Conservation (phyloP, 257 asterid genomes). For the Solanum gandarillasii region DNA sequence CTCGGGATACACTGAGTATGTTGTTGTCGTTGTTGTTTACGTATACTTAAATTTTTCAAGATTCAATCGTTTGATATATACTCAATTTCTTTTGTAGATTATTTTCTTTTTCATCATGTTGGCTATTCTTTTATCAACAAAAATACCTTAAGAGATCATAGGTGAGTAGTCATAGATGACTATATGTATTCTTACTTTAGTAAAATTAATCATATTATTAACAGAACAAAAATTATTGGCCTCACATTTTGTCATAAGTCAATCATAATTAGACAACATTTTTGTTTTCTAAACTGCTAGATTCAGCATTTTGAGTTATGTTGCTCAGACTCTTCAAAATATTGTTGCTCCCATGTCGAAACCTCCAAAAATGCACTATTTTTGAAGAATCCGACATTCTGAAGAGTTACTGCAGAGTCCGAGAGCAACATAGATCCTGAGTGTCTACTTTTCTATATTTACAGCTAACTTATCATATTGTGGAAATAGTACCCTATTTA, state of each 20-base stretch:
- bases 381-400: not conserved
- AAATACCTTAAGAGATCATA: not conserved
- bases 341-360: not conserved
- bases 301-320: not conserved
- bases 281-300: not conserved
- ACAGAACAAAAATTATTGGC: not conserved
- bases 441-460: not conserved
- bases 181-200: not conserved
- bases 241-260: not conserved
- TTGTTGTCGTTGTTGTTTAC: not conserved
- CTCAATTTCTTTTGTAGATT: constrained; percentile 36
- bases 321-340: not conserved
- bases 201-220: not conserved
- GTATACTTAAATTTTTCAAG: not conserved
- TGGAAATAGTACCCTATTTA: not conserved
- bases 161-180: not conserved
- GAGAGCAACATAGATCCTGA: not conserved
- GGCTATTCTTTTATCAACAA: constrained; percentile 16
- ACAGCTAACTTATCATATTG: not conserved
- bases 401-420: not conserved
- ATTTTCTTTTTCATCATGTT: constrained; percentile 39
- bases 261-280: not conserved
- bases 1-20: not conserved
- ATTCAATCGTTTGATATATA: not conserved
- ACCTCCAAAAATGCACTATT: not conserved